Evolutionary conservation across 306 rosid species (phyloP).

Genomic region (Rosa lucieae): DNA sequence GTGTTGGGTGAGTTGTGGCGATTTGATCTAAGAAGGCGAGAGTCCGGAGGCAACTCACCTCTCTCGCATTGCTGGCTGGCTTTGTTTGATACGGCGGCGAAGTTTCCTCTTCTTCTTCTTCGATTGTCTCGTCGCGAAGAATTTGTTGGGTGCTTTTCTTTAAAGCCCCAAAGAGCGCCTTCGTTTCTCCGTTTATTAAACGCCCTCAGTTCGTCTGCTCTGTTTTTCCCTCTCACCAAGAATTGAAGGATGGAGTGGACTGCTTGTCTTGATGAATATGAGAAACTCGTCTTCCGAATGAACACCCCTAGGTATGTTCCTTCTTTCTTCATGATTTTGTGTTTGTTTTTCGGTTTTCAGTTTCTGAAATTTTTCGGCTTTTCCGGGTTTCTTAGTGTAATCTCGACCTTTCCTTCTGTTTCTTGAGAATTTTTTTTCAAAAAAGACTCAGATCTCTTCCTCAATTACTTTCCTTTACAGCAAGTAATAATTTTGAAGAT

Average conservation of each 20-base stretch:
- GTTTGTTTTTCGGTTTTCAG: not conserved
- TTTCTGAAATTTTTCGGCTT: not conserved
- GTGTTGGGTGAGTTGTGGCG: constrained; percentile 39
- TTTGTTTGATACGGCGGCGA: constrained; percentile 18
- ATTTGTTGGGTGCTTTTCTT: not conserved
- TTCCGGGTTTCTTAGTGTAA: not conserved
- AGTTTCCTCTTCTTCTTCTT: constrained; percentile 14
- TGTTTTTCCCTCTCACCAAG: not conserved
- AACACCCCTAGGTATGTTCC: constrained; percentile 74
- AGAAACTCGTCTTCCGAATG: constrained; percentile 78
- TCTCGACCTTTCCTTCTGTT: constrained; percentile 12
- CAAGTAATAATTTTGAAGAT: not conserved
- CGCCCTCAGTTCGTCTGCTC: not conserved
- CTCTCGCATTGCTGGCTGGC: constrained; percentile 17
- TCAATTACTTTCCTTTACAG: not conserved
- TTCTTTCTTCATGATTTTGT: not conserved
- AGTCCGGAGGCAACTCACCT: constrained; percentile 19
- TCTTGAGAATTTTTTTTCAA: constrained; percentile 9
- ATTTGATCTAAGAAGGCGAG: constrained; percentile 44
- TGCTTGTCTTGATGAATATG: constrained; percentile 68
- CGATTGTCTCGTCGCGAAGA: not conserved
- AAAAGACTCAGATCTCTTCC: constrained; percentile 16
- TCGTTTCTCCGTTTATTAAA: not conserved
- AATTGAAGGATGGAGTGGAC: constrained; percentile 64
- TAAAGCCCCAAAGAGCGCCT: not conserved